These are phyloP conservation scores for Lactifluus volemus DNA, from an alignment of 768 basidiomycete species.

Conservation along the genomic window DNA sequence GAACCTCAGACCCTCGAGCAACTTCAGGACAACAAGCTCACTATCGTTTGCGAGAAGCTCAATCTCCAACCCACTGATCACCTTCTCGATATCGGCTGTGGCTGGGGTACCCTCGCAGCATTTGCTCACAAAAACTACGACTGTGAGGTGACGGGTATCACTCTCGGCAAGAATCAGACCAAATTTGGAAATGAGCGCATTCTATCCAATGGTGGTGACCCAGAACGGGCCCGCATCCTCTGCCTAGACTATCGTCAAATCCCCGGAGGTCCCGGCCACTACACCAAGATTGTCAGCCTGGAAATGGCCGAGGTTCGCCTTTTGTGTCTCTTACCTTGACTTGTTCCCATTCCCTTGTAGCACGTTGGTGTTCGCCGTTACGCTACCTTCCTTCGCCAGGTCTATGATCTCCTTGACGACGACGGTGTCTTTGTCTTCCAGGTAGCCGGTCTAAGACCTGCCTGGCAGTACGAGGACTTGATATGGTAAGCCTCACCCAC, in stretches of 20 bases:
- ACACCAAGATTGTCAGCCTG: slow-evolving; percentile 89
- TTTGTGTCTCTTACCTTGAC: background rate
- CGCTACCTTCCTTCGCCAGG: slow-evolving; percentile 76
- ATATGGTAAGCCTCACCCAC: slow-evolving; percentile 53
- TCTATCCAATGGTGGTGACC: slow-evolving; percentile 46
- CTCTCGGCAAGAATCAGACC: slow-evolving; percentile 84
- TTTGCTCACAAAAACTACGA: slow-evolving; percentile 96
- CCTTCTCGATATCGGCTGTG: slow-evolving; percentile 81
- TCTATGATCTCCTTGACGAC: slow-evolving; percentile 90
- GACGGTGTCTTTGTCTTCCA: slow-evolving; percentile 93
- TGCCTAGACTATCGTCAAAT: slow-evolving; percentile 93
- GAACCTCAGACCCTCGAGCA: slow-evolving; percentile 79
- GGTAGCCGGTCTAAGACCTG: slow-evolving; percentile 90
- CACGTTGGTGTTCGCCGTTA: slow-evolving; percentile 97
- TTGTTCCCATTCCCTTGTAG: slow-evolving; percentile 28
- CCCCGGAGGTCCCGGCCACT: slow-evolving; percentile 63
- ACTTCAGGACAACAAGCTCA: slow-evolving; percentile 97
- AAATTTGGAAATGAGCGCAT: slow-evolving; percentile 89
- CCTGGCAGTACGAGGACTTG: slow-evolving; percentile 99
- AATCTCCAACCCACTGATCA: slow-evolving; percentile 80
- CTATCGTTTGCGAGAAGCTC: slow-evolving; percentile 91
- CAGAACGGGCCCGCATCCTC: slow-evolving; percentile 77
- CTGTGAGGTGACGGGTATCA: slow-evolving; percentile 95
- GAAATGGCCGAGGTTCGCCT: slow-evolving; percentile 90
- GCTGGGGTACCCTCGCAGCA: slow-evolving; percentile 93